A percentile compares a stretch with the other conserved stretches of the same genome.
Conservation (phyloP, 1,284 basidiomycete genomes). For the Cutaneotrichosporon cyanovorans region DNA sequence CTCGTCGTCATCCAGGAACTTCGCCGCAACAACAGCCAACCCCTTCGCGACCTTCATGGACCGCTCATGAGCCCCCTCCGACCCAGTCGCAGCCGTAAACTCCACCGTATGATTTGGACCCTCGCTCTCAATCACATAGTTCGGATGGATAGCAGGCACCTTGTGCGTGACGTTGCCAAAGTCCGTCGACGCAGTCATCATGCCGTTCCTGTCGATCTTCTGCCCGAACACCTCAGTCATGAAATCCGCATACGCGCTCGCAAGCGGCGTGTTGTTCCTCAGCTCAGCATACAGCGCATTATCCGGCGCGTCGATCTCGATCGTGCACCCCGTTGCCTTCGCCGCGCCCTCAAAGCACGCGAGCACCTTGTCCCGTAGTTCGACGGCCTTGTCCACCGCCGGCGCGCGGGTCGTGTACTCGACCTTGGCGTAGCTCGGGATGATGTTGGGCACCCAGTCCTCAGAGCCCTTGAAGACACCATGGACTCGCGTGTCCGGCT, state of each 20-base stretch:
- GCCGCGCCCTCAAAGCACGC: slow-evolving; percentile 24
- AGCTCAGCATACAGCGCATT: slow-evolving; percentile 27
- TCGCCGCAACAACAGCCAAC: slow-evolving; percentile 39
- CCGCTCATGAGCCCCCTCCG: slow-evolving; percentile 26
- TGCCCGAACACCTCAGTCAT: slow-evolving; percentile 22
- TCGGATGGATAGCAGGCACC: slow-evolving; percentile 21
- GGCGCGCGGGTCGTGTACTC: slow-evolving; percentile 39
- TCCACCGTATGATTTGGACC: slow-evolving; percentile 27
- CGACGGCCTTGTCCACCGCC: slow-evolving; percentile 18
- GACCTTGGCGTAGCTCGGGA: slow-evolving; percentile 37
- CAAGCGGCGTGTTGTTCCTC: slow-evolving; percentile 21
- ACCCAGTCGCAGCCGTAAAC: slow-evolving; percentile 23
- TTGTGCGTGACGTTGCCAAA: slow-evolving; percentile 27
- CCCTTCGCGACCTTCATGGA: slow-evolving; percentile 40
- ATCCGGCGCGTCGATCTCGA: slow-evolving; percentile 14
- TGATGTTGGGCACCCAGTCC: slow-evolving; percentile 34
- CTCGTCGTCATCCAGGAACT: slow-evolving; percentile 35
- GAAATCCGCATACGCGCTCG: slow-evolving; percentile 22
- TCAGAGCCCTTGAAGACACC: slow-evolving; percentile 43
- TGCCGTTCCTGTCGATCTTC: slow-evolving; percentile 17
- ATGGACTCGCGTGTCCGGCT: slow-evolving; percentile 41
- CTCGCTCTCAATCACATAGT: slow-evolving; percentile 10
- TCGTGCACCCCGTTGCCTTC: slow-evolving; percentile 22
- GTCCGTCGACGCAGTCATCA: slow-evolving; percentile 28
- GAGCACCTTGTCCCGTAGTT: slow-evolving; percentile 20